Conservation (phyloP, 495 filamentous ascomycete species). For the Annulohypoxylon bovei region DNA sequence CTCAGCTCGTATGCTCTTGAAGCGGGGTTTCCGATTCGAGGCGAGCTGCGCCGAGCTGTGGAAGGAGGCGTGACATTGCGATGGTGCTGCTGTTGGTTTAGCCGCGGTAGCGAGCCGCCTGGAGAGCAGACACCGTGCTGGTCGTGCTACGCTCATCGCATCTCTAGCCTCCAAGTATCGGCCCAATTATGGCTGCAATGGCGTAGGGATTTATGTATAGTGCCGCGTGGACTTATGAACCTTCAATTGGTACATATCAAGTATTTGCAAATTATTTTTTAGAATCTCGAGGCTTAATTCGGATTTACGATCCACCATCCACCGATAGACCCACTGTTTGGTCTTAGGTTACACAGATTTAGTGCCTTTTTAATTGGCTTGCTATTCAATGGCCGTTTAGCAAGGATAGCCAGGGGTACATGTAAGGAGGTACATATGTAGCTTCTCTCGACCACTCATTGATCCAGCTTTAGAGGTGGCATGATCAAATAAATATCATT, state of each 20-base stretch:
- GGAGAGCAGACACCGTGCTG: conserved; percentile 47
- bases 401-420: not conserved
- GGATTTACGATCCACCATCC: conserved; percentile 36
- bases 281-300: conserved; percentile 10
- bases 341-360: not conserved
- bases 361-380: not conserved
- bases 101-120: conserved; percentile 42
- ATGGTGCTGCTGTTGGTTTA: conserved; percentile 34
- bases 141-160: conserved; percentile 49
- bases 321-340: not conserved
- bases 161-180: conserved; percentile 23
- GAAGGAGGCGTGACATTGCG: conserved; percentile 51
- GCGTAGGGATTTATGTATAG: conserved; percentile 3
- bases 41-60: conserved; percentile 56
- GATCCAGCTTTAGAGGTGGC: not conserved
- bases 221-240: conserved; percentile 17
- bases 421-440: not conserved
- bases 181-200: conserved; percentile 33
- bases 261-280: conserved; percentile 41
- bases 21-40: conserved; percentile 52
- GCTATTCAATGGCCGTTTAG: not conserved
- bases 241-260: conserved; percentile 45
- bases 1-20: conserved; percentile 55
- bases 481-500: not conserved
- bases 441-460: not conserved